Evolutionary conservation across 768 basidiomycete species (phyloP), one percentile per base, ranked within the genome.

Genomic region (Lentinula aciculospora): DNA sequence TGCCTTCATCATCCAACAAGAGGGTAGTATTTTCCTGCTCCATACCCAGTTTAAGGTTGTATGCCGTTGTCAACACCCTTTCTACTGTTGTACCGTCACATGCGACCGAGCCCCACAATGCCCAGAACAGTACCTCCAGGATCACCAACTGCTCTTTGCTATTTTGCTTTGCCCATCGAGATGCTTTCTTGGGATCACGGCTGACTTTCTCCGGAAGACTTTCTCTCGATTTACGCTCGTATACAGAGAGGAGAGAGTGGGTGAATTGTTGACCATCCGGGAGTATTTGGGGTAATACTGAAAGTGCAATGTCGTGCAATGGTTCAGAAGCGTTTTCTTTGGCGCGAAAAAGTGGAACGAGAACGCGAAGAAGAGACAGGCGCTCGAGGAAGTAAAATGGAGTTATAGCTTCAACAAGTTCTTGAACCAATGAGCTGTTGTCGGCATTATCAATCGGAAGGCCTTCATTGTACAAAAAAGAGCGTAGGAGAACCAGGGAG

Each of bases 71-170:
- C 67, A 85, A 83, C 36, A 94, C 79, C 55, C 74, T 72, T 62
- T 79, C 75, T 28, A 92, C 85, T 57, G 88, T 65, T 3, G 79
- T 72, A 2, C 86, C 89, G 36, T 76, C 79, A 63, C 89, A 86
- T 0, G 85, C 70, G 10, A 82, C 81, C 58, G 83, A 86, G 12
- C 81, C 84, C 85, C 88, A 95, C 81, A 94, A 86, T 4, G 85
- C 80, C 83, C 91, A 92, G 70, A 97, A 98, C 45, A 97, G 76
- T 32, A 95, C 82, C 62, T 97, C 92, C 49, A 97, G 73, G 42
- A 94, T 67, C 10, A 85, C 84, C 40, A 93, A 73, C 68, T 96
- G 95, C 65, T 94, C 87, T 64, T 81, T 82, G 31, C 80, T 66
- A 64, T 83, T 87, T 69, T 92, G 86, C 72, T 88, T 89, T 37